phyloP scores from a whole-genome alignment of 345 rosid species.

The Melaleuca alternifolia region DNA sequence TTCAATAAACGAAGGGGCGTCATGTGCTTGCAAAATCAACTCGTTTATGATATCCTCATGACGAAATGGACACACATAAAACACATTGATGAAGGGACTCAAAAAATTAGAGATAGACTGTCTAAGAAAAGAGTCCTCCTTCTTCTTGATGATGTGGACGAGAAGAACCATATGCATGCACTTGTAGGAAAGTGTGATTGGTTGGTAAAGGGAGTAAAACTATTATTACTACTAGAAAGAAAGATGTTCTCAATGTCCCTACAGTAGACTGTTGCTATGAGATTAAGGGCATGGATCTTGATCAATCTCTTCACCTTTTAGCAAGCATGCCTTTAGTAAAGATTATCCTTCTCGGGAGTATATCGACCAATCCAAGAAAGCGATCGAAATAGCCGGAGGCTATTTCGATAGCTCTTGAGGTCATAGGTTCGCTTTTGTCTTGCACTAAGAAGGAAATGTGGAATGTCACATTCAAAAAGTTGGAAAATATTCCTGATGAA shows the following conservation, averaged over 20 bases:
- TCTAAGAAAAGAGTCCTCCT: too few relatives aligned
- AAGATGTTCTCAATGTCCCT: background rate
- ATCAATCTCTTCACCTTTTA: background rate
- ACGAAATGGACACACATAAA: too few relatives aligned
- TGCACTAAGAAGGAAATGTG: too few relatives aligned
- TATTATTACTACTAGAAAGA: background rate
- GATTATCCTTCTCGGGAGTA: background rate
- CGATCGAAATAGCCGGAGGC: background rate
- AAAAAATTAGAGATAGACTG: too few relatives aligned
- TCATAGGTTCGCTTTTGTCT: background rate
- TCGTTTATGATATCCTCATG: too few relatives aligned
- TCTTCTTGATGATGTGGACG: too few relatives aligned
- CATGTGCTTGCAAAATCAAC: too few relatives aligned
- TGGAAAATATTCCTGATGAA: too few relatives aligned
- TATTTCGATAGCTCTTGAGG: background rate
- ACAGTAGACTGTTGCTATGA: accelerated
- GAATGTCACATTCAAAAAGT: background rate
- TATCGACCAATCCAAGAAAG: background rate
- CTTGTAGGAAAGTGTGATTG: background rate
- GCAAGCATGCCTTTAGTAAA: background rate
- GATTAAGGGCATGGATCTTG: accelerated
- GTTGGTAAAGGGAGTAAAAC: background rate
- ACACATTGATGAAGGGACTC: too few relatives aligned
- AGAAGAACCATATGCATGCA: too few relatives aligned
- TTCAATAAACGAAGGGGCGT: too few relatives aligned